Evolutionary conservation across 148 eudicot genomes (phyloP).

Genomic region (Rhododendron molle): DNA sequence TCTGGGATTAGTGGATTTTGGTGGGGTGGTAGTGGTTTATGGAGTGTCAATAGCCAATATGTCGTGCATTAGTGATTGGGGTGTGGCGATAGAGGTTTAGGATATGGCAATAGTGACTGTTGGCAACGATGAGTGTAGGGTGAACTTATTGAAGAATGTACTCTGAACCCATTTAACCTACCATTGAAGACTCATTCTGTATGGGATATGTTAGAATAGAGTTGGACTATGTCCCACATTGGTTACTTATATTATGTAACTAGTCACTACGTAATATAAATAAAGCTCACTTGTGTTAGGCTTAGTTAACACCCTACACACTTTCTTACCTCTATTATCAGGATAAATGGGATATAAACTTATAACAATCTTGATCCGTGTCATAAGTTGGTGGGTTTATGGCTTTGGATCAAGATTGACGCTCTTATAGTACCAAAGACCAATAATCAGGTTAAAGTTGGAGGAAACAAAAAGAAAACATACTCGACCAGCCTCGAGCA

Average conservation of each 20-base stretch:
- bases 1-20: not conserved
- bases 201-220: no score
- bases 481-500: slow-evolving; percentile 72
- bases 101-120: not conserved
- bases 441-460: not conserved
- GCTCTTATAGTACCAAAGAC: not conserved
- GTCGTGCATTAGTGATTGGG: not conserved
- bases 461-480: slow-evolving; percentile 1
- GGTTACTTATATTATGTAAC: no score
- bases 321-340: no score
- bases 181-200: not conserved
- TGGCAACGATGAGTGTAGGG: not conserved
- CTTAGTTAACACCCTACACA: no score
- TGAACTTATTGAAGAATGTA: not conserved
- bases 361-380: not conserved
- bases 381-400: not conserved
- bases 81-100: not conserved
- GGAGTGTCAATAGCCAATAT: not conserved
- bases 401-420: not conserved
- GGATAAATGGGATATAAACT: not conserved
- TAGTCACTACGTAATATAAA: no score
- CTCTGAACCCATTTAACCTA: not conserved
- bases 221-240: no score
- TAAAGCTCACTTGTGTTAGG: no score
- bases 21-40: not conserved